phyloP scores from a whole-genome alignment of 495 filamentous ascomycete species.

The Pyrenopolyporus hunteri region DNA sequence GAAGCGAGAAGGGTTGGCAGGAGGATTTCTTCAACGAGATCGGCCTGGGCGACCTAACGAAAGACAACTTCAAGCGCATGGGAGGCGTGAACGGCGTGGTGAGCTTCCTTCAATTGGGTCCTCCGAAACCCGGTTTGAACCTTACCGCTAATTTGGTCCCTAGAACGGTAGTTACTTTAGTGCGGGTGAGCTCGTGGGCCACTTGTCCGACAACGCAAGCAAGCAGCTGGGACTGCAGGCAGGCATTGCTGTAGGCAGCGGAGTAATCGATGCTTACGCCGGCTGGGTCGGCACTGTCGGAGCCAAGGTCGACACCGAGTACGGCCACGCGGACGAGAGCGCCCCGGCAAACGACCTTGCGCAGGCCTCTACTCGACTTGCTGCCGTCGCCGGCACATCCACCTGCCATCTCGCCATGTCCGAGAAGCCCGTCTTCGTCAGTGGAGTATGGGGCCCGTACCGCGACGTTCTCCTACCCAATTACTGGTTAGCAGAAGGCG shows the following conservation, averaged over 20 bases:
- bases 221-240: constrained; percentile 81
- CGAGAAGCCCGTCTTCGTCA: constrained; percentile 84
- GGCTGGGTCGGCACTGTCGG: constrained; percentile 99
- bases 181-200: constrained; percentile 87
- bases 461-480: constrained; percentile 88
- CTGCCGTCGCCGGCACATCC: constrained; percentile 94
- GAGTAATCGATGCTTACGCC: constrained; percentile 97
- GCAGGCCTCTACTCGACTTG: constrained; percentile 92
- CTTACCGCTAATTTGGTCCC: constrained; percentile 14
- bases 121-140: constrained; percentile 28
- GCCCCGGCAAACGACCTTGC: constrained; percentile 75
- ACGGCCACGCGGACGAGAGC: constrained; percentile 63
- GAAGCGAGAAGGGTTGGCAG: constrained; percentile 98
- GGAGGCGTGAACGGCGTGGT: constrained; percentile 94
- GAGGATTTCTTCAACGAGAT: constrained; percentile 88
- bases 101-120: constrained; percentile 44
- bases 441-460: constrained; percentile 96
- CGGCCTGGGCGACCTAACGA: constrained; percentile 77
- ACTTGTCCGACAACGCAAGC: constrained; percentile 81
- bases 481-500: constrained; percentile 96
- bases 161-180: constrained; percentile 91
- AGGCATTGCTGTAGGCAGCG: constrained; percentile 90
- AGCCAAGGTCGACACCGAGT: constrained; percentile 78
- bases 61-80: constrained; percentile 88
- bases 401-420: constrained; percentile 98